Conservation (phyloP, 306 rosid genomes). For the Medicago lupulina region DNA sequence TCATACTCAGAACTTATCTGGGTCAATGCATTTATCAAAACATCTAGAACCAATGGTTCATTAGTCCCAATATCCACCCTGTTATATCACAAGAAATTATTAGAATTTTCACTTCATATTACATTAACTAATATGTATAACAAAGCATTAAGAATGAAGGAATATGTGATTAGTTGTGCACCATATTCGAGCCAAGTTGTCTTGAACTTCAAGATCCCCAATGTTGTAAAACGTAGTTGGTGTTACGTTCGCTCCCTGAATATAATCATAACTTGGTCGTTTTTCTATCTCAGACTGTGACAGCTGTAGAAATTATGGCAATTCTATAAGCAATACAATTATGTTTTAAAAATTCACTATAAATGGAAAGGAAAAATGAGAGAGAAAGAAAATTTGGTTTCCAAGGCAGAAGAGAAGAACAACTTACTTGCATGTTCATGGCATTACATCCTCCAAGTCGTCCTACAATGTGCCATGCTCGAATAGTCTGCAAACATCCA, state of each 20-base stretch:
- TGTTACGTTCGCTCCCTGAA: conserved; percentile 80
- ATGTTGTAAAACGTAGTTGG: conserved; percentile 86
- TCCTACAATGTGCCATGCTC: conserved; percentile 90
- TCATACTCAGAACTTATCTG: conserved; percentile 95
- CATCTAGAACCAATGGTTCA: conserved; percentile 81
- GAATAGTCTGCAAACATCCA: conserved; percentile 60
- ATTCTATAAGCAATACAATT: conserved; percentile 36
- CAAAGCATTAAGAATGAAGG: conserved; percentile 1
- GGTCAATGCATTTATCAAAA: conserved; percentile 84
- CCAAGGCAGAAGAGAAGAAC: conserved; percentile 22
- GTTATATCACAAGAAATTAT: conserved; percentile 41
- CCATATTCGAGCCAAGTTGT: conserved; percentile 93
- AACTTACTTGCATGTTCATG: conserved; percentile 88
- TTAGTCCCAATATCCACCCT: conserved; percentile 91
- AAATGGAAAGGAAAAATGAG: neutral
- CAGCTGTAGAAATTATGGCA: conserved; percentile 54
- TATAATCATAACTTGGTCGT: conserved; percentile 77
- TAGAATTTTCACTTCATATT: conserved; percentile 36
- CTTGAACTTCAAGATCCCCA: conserved; percentile 95
- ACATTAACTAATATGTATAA: conserved; percentile 18
- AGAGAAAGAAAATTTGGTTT: neutral
- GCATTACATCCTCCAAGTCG: conserved; percentile 96
- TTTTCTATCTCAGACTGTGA: conserved; percentile 78
- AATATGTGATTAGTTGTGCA: conserved; percentile 40
- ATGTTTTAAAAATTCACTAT: neutral